Percentiles rank a stretch among this genome's conserved stretches.
Evolutionary conservation across 2,329 filamentous ascomycete genomes (phyloP).

Genomic region (Claviceps sp.): DNA sequence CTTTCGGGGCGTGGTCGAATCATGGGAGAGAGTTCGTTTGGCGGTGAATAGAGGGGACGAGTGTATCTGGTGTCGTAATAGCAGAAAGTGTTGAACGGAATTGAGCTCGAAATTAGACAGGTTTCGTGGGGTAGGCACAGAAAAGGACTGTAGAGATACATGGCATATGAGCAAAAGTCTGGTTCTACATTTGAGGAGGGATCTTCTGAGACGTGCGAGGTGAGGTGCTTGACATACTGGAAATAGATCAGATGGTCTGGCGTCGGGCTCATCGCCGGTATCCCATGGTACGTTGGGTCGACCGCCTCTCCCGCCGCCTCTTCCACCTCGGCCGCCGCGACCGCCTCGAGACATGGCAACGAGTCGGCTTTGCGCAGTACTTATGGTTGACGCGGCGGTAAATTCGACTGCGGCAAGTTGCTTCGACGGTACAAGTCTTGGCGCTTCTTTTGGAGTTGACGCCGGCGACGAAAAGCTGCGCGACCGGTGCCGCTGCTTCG

Average conservation of each 20-base stretch:
- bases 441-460: neutral
- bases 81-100: constrained; percentile 37
- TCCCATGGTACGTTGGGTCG: constrained; percentile 38
- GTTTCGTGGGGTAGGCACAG: constrained; percentile 30
- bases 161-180: neutral
- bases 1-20: constrained; percentile 26
- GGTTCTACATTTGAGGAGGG: neutral
- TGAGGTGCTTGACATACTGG: constrained; percentile 27
- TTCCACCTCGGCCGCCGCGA: constrained; percentile 36
- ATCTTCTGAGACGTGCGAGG: neutral
- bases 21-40: constrained; percentile 28
- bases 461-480: neutral
- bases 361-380: neutral
- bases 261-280: constrained; percentile 39
- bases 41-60: constrained; percentile 43
- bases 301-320: constrained; percentile 32
- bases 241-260: constrained; percentile 45
- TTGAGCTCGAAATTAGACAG: constrained; percentile 31
- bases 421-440: neutral
- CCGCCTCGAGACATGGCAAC: constrained; percentile 38
- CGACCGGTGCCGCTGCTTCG: too few species aligned
- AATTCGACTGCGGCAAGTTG: neutral
- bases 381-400: neutral
- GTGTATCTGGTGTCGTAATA: constrained; percentile 44
- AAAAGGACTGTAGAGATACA: constrained; percentile 28